A percentile compares a stretch with the other conserved stretches of the same genome.
phyloP scores from a whole-genome alignment of 768 basidiomycete genomes.

The Vararia minispora region DNA sequence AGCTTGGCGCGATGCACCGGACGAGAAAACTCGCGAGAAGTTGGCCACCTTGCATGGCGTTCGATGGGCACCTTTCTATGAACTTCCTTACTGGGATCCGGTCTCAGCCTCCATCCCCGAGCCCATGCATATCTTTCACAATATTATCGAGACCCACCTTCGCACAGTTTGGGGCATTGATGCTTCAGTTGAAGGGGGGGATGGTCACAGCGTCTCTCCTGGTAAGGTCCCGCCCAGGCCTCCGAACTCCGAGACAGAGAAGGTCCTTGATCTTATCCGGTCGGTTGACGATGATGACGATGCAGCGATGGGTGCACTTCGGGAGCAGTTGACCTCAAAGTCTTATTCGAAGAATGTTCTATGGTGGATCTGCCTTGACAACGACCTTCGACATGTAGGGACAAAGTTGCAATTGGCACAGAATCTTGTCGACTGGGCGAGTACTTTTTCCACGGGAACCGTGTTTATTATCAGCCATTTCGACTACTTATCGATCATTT shows the following conservation, averaged over 20 bases:
- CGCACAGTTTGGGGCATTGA: conserved; percentile 18
- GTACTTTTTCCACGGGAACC: no score
- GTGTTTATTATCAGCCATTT: no score
- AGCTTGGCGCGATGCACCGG: conserved; percentile 14
- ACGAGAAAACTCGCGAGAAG: conserved; percentile 4
- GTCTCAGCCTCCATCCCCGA: conserved; percentile 18
- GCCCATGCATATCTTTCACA: conserved; percentile 23
- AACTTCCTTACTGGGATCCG: conserved; percentile 23
- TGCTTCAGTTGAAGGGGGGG: conserved; percentile 11
- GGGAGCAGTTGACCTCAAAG: not conserved
- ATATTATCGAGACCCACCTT: conserved; percentile 16
- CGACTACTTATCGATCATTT: no score
- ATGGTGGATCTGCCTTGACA: conserved; percentile 9
- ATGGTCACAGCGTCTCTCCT: conserved; percentile 5
- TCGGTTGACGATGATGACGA: not conserved
- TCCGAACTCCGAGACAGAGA: not conserved
- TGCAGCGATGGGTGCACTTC: no score
- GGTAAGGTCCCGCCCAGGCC: not conserved
- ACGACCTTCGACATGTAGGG: conserved; percentile 3
- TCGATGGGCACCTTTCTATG: conserved; percentile 21
- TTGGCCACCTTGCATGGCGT: conserved; percentile 17
- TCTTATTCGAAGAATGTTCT: not conserved
- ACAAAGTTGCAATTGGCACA: conserved; percentile 1
- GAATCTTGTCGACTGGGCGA: not conserved
- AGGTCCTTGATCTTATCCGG: conserved; percentile 2